phyloP scores from a whole-genome alignment of 192 early-diverging fungal species.

The Gorgonomyces haynaldii region DNA sequence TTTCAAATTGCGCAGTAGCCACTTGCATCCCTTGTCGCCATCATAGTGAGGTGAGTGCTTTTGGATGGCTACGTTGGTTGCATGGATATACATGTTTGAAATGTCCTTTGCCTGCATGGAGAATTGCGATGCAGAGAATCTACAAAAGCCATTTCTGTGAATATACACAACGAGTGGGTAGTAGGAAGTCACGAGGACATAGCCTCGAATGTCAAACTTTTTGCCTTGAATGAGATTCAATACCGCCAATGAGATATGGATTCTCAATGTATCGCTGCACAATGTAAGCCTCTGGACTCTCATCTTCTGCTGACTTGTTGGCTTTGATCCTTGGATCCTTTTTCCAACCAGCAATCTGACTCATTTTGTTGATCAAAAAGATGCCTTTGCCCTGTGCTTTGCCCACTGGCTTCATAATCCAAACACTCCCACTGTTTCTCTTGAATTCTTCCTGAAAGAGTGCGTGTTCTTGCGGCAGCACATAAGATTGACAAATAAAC shows the following conservation, averaged over 20 bases:
- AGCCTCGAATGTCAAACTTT: slow-evolving; percentile 52
- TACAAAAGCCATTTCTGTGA: slow-evolving; percentile 52
- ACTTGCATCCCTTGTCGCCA: slow-evolving; percentile 48
- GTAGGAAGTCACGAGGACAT: slow-evolving; percentile 50
- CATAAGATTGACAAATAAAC: slow-evolving; percentile 46
- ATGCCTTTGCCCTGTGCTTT: slow-evolving; percentile 61
- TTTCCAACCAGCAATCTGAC: slow-evolving; percentile 45
- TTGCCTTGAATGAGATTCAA: slow-evolving; percentile 26
- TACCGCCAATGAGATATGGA: slow-evolving; percentile 50
- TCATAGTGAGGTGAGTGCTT: slow-evolving; percentile 48
- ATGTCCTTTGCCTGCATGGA: slow-evolving; percentile 56
- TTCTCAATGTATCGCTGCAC: slow-evolving; percentile 54
- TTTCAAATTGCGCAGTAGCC: slow-evolving; percentile 47
- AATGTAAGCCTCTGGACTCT: slow-evolving; percentile 50
- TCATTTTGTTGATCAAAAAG: slow-evolving; percentile 52
- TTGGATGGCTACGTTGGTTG: slow-evolving; percentile 55
- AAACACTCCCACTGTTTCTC: slow-evolving; percentile 43
- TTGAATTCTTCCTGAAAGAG: slow-evolving; percentile 59
- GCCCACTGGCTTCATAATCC: slow-evolving; percentile 62
- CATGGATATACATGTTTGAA: slow-evolving; percentile 53
- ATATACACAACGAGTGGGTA: slow-evolving; percentile 48
- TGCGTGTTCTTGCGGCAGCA: slow-evolving; percentile 49
- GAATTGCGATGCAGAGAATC: slow-evolving; percentile 50
- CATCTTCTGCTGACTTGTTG: slow-evolving; percentile 17
- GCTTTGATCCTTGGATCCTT: slow-evolving; percentile 31